A percentile compares a stretch with the other conserved stretches of the same genome.
These are phyloP conservation scores for Daldinia vernicosa DNA, from an alignment of 495 filamentous ascomycete species.

Conservation along the genomic window DNA sequence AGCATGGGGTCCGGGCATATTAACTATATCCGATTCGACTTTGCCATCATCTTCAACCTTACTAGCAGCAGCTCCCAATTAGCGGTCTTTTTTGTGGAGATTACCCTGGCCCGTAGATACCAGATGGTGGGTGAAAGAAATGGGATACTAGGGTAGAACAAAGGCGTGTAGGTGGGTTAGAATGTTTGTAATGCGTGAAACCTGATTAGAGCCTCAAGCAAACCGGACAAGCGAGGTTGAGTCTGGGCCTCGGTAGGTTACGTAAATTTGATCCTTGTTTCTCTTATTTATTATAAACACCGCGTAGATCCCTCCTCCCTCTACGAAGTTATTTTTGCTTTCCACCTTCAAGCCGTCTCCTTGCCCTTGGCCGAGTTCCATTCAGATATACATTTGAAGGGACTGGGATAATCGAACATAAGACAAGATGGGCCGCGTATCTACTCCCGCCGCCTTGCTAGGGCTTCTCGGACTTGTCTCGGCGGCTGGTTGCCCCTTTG, in stretches of 20 bases:
- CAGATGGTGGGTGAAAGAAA: slow-evolving; percentile 14
- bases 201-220: slow-evolving; percentile 41
- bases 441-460: slow-evolving; percentile 30
- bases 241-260: slow-evolving; percentile 3
- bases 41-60: slow-evolving; percentile 29
- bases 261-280: slow-evolving; percentile 18
- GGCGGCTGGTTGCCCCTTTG: slow-evolving; percentile 53
- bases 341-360: neutral
- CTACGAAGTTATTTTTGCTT: slow-evolving; percentile 13
- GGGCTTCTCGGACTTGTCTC: slow-evolving; percentile 37
- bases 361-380: neutral
- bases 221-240: neutral
- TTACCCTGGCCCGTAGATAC: slow-evolving; percentile 15
- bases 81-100: slow-evolving; percentile 30
- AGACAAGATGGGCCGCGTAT: slow-evolving; percentile 36
- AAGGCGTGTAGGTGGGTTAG: slow-evolving; percentile 2
- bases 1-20: slow-evolving; percentile 25
- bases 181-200: slow-evolving; percentile 20
- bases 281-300: slow-evolving; percentile 25
- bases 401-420: slow-evolving; percentile 2
- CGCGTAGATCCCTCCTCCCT: slow-evolving; percentile 15
- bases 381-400: slow-evolving; percentile 9
- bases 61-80: slow-evolving; percentile 19
- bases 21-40: slow-evolving; percentile 32
- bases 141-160: slow-evolving; percentile 6